phyloP scores from a whole-genome alignment of 2,329 filamentous ascomycete species.

The Alternaria conjuncta region DNA sequence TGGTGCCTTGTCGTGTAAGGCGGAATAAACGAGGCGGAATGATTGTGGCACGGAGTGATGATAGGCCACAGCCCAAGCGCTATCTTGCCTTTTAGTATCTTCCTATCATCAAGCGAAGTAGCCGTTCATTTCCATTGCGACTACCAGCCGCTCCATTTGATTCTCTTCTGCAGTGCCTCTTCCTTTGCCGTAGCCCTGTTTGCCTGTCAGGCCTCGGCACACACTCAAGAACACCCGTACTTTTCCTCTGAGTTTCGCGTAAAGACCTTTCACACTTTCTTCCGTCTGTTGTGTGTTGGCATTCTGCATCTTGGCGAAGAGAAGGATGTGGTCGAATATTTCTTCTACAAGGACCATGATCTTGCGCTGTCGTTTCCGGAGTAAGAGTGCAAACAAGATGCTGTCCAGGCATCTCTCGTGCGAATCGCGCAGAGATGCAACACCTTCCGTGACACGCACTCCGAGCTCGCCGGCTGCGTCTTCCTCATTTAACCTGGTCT shows the following conservation, averaged over 20 bases:
- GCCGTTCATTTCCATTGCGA: conserved; percentile 73
- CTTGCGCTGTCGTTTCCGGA: conserved; percentile 76
- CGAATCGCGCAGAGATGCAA: conserved; percentile 70
- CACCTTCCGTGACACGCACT: conserved; percentile 60
- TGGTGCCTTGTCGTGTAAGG: neutral
- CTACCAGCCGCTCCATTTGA: conserved; percentile 70
- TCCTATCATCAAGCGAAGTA: conserved; percentile 59
- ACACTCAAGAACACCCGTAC: conserved; percentile 76
- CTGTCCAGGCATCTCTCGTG: conserved; percentile 77
- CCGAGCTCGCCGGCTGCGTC: conserved; percentile 55
- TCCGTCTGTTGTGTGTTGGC: conserved; percentile 23
- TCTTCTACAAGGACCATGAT: conserved; percentile 76
- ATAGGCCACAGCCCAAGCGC: neutral
- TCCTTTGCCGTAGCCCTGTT: conserved; percentile 53
- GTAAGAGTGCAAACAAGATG: conserved; percentile 74
- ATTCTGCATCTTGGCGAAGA: conserved; percentile 59
- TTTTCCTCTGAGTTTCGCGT: conserved; percentile 72
- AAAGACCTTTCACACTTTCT: conserved; percentile 58
- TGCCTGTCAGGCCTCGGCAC: conserved; percentile 71
- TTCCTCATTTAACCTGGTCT: conserved; percentile 60
- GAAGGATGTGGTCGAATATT: conserved; percentile 74
- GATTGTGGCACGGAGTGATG: neutral
- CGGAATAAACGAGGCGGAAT: neutral
- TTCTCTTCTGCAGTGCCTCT: conserved; percentile 57
- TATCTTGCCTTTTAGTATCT: too few relatives aligned